phyloP scores from a whole-genome alignment of 2,329 filamentous ascomycete genomes.

The Macroventuria anomochaeta region DNA sequence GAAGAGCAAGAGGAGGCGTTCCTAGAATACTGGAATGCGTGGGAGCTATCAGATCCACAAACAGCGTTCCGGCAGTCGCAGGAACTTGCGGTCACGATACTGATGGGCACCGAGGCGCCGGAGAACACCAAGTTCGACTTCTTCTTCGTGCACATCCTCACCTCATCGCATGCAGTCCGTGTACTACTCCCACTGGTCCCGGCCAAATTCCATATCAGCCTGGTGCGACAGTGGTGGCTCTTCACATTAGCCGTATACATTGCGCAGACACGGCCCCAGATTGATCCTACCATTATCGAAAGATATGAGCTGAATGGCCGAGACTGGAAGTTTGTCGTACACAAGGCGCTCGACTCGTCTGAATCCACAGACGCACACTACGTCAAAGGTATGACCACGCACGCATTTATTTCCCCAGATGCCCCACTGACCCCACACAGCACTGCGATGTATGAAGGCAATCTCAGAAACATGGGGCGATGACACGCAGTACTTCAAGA shows the following conservation, averaged over 20 bases:
- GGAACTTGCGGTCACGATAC: constrained; percentile 63
- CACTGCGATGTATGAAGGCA: constrained; percentile 75
- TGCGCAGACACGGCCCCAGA: constrained; percentile 72
- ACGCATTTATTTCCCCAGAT: neutral
- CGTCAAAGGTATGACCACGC: constrained; percentile 69
- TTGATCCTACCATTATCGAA: constrained; percentile 68
- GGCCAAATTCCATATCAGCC: constrained; percentile 69
- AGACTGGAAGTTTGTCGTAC: constrained; percentile 78
- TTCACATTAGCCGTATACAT: constrained; percentile 81
- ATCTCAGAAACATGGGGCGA: constrained; percentile 78
- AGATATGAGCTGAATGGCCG: constrained; percentile 66
- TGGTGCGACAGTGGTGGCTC: constrained; percentile 91
- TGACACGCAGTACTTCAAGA: constrained; percentile 68
- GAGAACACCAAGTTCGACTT: constrained; percentile 71
- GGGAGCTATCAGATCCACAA: constrained; percentile 71
- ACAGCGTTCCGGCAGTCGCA: constrained; percentile 77
- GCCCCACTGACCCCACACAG: constrained; percentile 48
- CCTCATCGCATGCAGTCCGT: constrained; percentile 86
- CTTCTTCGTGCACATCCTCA: constrained; percentile 81
- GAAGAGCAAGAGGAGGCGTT: constrained; percentile 71
- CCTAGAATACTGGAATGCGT: constrained; percentile 90
- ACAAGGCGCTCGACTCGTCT: constrained; percentile 71
- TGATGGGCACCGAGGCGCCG: constrained; percentile 58
- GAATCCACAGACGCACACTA: constrained; percentile 80
- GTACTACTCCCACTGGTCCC: constrained; percentile 82